These are phyloP conservation scores for Curvularia sp. DNA, from an alignment of 2,329 filamentous ascomycete genomes.

Conservation along the genomic window DNA sequence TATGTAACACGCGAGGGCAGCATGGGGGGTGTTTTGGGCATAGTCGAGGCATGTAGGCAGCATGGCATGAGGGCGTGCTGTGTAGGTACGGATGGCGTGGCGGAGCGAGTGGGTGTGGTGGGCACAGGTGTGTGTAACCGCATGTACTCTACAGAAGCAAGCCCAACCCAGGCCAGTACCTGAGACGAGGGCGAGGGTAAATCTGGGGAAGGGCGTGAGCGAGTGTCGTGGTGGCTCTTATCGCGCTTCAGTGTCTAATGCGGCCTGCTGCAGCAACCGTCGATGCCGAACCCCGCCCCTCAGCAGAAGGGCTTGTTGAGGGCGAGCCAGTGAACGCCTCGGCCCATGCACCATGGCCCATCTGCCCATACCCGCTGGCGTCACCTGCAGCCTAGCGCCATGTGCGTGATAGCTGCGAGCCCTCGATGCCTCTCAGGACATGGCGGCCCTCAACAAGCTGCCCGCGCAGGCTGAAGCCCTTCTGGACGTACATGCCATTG, in stretches of 20 bases:
- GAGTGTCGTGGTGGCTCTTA: slow-evolving; percentile 30
- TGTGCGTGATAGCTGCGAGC: slow-evolving; percentile 14
- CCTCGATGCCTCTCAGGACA: background rate
- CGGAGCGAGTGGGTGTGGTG: no score
- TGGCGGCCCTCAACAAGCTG: background rate
- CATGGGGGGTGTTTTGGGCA: background rate
- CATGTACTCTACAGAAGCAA: no score
- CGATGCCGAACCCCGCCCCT: slow-evolving; percentile 17
- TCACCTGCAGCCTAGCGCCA: slow-evolving; percentile 17
- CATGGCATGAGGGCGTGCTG: background rate
- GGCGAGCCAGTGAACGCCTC: slow-evolving; percentile 6
- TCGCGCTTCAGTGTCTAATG: slow-evolving; percentile 30
- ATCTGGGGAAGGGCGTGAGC: slow-evolving; percentile 41
- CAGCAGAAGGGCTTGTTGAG: slow-evolving; percentile 12
- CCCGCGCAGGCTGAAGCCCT: background rate
- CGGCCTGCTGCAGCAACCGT: slow-evolving; percentile 1
- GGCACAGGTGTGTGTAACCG: no score
- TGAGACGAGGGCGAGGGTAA: slow-evolving; percentile 19
- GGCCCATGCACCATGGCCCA: slow-evolving; percentile 7
- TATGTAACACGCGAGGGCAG: background rate
- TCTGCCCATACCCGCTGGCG: slow-evolving; percentile 17
- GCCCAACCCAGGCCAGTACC: background rate
- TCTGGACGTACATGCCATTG: no score
- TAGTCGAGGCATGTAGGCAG: background rate
- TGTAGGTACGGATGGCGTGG: background rate